A percentile compares a stretch with the other conserved stretches of the same genome.
phyloP scores from a whole-genome alignment of 2,329 filamentous ascomycete genomes.

The Aspergillus caelatus region DNA sequence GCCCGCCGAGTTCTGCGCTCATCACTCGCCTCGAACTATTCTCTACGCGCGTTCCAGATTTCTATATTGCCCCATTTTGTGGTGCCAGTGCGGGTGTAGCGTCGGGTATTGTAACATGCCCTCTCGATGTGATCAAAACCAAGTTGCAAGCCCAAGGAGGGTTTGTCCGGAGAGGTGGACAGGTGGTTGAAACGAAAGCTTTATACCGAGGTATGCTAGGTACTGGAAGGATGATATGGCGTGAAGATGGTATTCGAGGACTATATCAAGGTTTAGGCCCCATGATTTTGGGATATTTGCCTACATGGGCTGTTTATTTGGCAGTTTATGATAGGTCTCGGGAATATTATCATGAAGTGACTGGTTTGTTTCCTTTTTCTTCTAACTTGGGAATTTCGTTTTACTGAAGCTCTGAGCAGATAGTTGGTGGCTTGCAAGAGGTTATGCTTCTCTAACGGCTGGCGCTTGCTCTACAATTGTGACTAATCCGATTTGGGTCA shows the following conservation, averaged over 20 bases:
- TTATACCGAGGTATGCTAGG: slow-evolving; percentile 86
- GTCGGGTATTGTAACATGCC: slow-evolving; percentile 92
- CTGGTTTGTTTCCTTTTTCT: slow-evolving; percentile 53
- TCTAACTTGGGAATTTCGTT: not conserved
- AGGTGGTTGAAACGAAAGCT: slow-evolving; percentile 48
- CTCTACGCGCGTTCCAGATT: slow-evolving; percentile 55
- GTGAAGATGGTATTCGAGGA: slow-evolving; percentile 82
- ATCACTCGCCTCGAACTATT: slow-evolving; percentile 43
- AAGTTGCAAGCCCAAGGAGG: slow-evolving; percentile 95
- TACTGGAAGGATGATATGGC: slow-evolving; percentile 82
- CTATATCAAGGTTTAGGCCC: slow-evolving; percentile 93
- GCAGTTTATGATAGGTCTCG: slow-evolving; percentile 93
- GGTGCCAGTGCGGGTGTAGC: slow-evolving; percentile 89
- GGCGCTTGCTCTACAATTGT: slow-evolving; percentile 90
- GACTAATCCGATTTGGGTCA: slow-evolving; percentile 99
- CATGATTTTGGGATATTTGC: slow-evolving; percentile 92
- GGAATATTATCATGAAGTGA: slow-evolving; percentile 67
- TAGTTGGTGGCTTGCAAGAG: slow-evolving; percentile 76
- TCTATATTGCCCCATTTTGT: slow-evolving; percentile 75
- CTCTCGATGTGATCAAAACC: slow-evolving; percentile 98
- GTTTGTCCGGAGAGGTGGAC: slow-evolving; percentile 57
- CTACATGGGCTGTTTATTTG: slow-evolving; percentile 98
- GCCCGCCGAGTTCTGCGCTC: slow-evolving; percentile 34
- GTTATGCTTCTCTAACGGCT: slow-evolving; percentile 87
- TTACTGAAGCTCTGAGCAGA: slow-evolving; percentile 50